Evolutionary conservation across 192 early-diverging fungal genomes (phyloP), one percentile per base, ranked within the genome.

Genomic region (Umbelopsis isabellina): DNA sequence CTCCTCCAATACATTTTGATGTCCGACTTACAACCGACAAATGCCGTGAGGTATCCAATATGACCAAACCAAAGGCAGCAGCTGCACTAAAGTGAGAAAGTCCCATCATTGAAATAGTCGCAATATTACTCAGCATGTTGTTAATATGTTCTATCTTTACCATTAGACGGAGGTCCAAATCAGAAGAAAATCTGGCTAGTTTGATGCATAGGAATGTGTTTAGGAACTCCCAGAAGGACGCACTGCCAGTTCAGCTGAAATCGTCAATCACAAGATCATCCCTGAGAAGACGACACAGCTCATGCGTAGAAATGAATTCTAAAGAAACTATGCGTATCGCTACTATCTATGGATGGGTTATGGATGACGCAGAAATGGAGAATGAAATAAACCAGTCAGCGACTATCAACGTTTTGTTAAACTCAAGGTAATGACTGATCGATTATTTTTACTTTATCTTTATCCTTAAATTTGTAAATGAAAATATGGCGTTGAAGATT

Each of bases 271-370:
- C 41, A 22, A 20, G 58, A 11, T 44, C 65, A 6, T n/a, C 46
- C 12, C 50, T 47, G 22, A 75, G 72, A 68, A 52, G 81, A 45
- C 69, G 83, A 45, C 81, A 72, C 53, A 80, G 80, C 49, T 82
- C 81, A 22, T 80, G 66, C 33, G 76, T 76, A 20, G 77, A 74
- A 46, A 70, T 76, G 22, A 82, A 78, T 35, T 73, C 80, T 11
- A 74, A 71, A 27, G 83, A 84, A 48, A 82, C 72, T 45, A 58
- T 72, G 18, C 66, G 76, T 18, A 53, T 84, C 1, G 75, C 80
- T 6, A 76, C 80, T 0, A 82, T 84, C 20, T 82, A 82, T 66
- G 80, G 80, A 27, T 84, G 83, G 83, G 78, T 79, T 9, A 75
- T 75, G 7, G 66, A 20, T 27, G 66, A 65, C 18, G 51, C 37